Conservation (phyloP, 1,139 yeast species). For the Scheffersomyces cryptocercus region DNA sequence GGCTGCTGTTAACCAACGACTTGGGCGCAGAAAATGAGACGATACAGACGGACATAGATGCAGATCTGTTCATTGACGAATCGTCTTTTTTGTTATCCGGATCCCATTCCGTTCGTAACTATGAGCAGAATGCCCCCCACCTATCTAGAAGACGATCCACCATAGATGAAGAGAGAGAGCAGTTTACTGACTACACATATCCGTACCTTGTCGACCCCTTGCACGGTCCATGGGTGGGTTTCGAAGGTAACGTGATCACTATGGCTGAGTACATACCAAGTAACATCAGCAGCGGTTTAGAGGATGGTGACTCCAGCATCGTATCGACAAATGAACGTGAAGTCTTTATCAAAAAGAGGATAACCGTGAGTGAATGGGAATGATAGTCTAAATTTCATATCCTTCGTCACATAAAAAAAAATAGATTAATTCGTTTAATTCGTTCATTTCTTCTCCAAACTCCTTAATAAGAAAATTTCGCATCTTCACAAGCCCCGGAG, state of each 20-base stretch:
- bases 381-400: slow-evolving; percentile 9
- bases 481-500: no score
- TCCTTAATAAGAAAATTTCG: no score
- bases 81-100: slow-evolving; percentile 27
- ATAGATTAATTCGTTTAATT: no score
- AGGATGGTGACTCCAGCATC: slow-evolving; percentile 23
- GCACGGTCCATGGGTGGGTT: slow-evolving; percentile 61
- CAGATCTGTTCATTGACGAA: slow-evolving; percentile 24
- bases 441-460: no score
- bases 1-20: slow-evolving; percentile 12
- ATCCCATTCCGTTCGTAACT: slow-evolving; percentile 7
- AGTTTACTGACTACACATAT: slow-evolving; percentile 49
- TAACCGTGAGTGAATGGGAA: slow-evolving; percentile 49
- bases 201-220: slow-evolving; percentile 50
- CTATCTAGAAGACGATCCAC: slow-evolving; percentile 38
- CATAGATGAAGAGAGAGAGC: slow-evolving; percentile 58
- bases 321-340: slow-evolving; percentile 25
- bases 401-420: no score
- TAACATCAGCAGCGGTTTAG: slow-evolving; percentile 16
- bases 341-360: slow-evolving; percentile 29
- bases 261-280: slow-evolving; percentile 31
- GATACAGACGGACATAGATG: slow-evolving; percentile 10
- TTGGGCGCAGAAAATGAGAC: slow-evolving; percentile 3
- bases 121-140: slow-evolving; percentile 1
- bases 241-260: slow-evolving; percentile 52